Evolutionary conservation across 1,284 basidiomycete species (phyloP), one percentile per base, ranked within the genome.

Genomic region (Testicularia cyperi): DNA sequence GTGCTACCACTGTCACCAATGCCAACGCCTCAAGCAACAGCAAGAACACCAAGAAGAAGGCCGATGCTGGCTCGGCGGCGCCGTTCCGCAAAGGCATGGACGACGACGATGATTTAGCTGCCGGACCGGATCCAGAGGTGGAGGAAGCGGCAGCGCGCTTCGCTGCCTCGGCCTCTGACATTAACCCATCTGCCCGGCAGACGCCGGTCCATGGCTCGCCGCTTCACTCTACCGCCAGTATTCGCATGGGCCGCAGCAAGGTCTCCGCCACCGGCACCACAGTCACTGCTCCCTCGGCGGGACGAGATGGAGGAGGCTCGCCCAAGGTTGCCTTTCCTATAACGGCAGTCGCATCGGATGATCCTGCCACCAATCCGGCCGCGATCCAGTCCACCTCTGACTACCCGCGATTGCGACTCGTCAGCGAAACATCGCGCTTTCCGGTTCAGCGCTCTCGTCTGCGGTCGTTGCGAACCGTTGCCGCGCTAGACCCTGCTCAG

Each of bases 81-180:
- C 68, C 68, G 10, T 71, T 71, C 30, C 55, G 68, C n/a, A 66
- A 64, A 31, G 64, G 52, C 5, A 51, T 64, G 38, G 60, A 58
- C 27, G 68, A 71, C 12, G 68, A 71, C 20, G 66, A 66, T 28
- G 35, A 57, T 5, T 42, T 42, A 3, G 38, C 44, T 1, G 52
- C 24, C 2, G 38, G 39, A 18, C 52, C 52, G 6, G 60, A 63
- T 18, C 44, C 55, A 2, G 46, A 60, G 37, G 52, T 54, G 2
- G 62, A 65, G 12, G 52, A 42, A 12, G 38, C 40, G 13, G 40
- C 41, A 1, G 18, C 37, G 6, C 51, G 51, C 20, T 51, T 54
- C 9, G 37, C 25, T 10, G 32, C 35, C 14, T 16, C 40, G 6
- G 12, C 15, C 26, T 27, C 26, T 4, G 32, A 52, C 13, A 24